These are phyloP conservation scores for Monascus purpureus DNA, from an alignment of 495 filamentous ascomycete species.

Conservation along the genomic window DNA sequence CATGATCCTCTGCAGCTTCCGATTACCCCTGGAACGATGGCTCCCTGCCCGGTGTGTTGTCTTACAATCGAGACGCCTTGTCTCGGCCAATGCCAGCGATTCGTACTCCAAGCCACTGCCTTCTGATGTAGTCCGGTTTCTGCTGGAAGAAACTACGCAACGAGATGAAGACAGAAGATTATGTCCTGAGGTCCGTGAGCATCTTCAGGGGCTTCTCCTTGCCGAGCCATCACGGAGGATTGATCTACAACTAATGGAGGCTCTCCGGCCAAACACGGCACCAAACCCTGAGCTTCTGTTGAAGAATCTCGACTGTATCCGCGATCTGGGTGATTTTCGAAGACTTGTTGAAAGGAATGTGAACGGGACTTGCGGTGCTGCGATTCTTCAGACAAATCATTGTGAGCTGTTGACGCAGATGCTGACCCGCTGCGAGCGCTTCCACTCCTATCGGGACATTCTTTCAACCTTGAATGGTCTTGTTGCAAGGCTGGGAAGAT, in stretches of 20 bases:
- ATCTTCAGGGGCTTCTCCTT: conserved; percentile 8
- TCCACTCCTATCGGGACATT: conserved; percentile 14
- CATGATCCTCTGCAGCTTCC: no score
- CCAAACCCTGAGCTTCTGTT: neutral
- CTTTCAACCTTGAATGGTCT: conserved; percentile 16
- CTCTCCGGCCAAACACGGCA: conserved; percentile 3
- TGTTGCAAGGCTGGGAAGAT: conserved; percentile 10
- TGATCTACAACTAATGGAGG: conserved; percentile 12
- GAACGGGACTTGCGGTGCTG: conserved; percentile 1
- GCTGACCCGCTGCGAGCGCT: conserved; percentile 7
- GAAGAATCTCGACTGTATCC: neutral
- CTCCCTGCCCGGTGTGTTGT: no score
- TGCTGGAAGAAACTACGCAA: conserved; percentile 10
- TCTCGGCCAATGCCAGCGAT: no score
- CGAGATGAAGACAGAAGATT: neutral
- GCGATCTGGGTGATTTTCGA: conserved; percentile 2
- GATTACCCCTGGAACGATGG: no score
- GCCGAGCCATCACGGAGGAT: conserved; percentile 7
- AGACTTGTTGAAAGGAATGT: conserved; percentile 11
- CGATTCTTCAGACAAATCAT: conserved; percentile 2
- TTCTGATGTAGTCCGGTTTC: conserved; percentile 18
- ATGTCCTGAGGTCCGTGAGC: conserved; percentile 1
- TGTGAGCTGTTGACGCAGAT: conserved; percentile 1
- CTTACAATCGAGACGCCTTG: no score
- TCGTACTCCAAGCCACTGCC: conserved; percentile 12